phyloP scores from a whole-genome alignment of 805 yeast species.

The Lipomyces yamanashiensis region DNA sequence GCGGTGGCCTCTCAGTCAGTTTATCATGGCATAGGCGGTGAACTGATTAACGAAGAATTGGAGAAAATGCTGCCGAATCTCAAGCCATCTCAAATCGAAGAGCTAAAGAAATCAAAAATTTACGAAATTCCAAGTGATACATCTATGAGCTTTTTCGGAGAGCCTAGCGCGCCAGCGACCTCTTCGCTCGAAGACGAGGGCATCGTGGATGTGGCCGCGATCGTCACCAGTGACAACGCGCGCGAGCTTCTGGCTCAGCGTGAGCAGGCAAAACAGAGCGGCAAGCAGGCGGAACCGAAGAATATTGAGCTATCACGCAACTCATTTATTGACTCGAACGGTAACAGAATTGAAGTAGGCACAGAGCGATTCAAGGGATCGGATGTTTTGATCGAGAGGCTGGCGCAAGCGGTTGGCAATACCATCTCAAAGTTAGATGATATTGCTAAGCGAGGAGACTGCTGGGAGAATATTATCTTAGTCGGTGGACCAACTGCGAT shows the following conservation, averaged over 20 bases:
- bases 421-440: constrained; percentile 66
- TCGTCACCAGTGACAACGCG: constrained; percentile 78
- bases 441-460: constrained; percentile 71
- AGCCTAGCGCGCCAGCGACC: constrained; percentile 57
- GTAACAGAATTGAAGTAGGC: constrained; percentile 71
- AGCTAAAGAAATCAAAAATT: constrained; percentile 71
- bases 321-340: constrained; percentile 63
- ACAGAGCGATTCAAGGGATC: constrained; percentile 87
- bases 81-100: constrained; percentile 64
- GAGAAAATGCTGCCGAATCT: constrained; percentile 62
- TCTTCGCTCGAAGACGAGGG: constrained; percentile 61
- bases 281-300: constrained; percentile 45
- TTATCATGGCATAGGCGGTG: constrained; percentile 63
- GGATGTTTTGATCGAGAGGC: constrained; percentile 57
- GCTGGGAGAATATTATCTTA: constrained; percentile 81
- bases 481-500: constrained; percentile 79
- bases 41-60: constrained; percentile 61
- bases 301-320: constrained; percentile 79
- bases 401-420: constrained; percentile 60
- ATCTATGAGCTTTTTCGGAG: constrained; percentile 39
- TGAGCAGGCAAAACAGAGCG: constrained; percentile 44
- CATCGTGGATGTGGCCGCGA: constrained; percentile 83
- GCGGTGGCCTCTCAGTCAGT: constrained; percentile 58
- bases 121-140: constrained; percentile 70
- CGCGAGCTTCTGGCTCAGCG: constrained; percentile 64